phyloP scores from a whole-genome alignment of 2,329 filamentous ascomycete genomes.

The Paraphaeosphaeria minitans region DNA sequence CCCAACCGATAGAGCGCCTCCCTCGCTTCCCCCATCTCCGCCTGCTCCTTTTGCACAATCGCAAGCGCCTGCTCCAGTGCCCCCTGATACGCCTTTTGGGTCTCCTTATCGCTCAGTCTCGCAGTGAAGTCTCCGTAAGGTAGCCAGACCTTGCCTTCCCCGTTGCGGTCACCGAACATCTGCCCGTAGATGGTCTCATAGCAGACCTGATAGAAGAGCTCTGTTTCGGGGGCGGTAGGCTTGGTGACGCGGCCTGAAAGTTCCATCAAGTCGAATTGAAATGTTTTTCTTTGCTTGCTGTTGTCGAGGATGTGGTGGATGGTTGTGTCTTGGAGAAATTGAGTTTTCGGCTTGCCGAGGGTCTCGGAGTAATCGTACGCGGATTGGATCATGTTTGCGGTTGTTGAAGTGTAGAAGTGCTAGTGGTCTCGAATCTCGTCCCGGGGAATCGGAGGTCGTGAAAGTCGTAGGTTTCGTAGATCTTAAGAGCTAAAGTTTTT shows the following conservation, averaged over 20 bases:
- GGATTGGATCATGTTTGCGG: slow-evolving; percentile 4
- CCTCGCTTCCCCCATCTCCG: slow-evolving; percentile 3
- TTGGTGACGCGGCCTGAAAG: neutral
- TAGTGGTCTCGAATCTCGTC: neutral
- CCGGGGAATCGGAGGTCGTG: neutral
- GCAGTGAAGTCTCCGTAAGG: slow-evolving; percentile 2
- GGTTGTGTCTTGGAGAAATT: slow-evolving; percentile 4
- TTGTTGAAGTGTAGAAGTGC: neutral
- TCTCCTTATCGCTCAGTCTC: neutral
- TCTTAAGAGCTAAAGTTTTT: neutral
- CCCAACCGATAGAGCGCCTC: slow-evolving; percentile 7
- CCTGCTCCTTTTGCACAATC: neutral
- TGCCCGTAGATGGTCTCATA: slow-evolving; percentile 1
- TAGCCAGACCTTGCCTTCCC: neutral
- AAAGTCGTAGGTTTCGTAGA: neutral
- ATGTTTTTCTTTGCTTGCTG: slow-evolving; percentile 1
- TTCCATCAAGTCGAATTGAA: slow-evolving; percentile 5
- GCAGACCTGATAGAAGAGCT: slow-evolving; percentile 10
- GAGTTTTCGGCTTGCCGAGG: neutral
- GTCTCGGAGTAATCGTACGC: slow-evolving; percentile 7
- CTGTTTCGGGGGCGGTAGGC: neutral
- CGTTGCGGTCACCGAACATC: slow-evolving; percentile 1
- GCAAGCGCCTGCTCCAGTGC: slow-evolving; percentile 7
- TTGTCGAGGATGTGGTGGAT: slow-evolving; percentile 1
- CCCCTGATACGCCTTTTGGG: neutral